Conservation (phyloP, 495 filamentous ascomycete species). For the Neurospora tetraspora region DNA sequence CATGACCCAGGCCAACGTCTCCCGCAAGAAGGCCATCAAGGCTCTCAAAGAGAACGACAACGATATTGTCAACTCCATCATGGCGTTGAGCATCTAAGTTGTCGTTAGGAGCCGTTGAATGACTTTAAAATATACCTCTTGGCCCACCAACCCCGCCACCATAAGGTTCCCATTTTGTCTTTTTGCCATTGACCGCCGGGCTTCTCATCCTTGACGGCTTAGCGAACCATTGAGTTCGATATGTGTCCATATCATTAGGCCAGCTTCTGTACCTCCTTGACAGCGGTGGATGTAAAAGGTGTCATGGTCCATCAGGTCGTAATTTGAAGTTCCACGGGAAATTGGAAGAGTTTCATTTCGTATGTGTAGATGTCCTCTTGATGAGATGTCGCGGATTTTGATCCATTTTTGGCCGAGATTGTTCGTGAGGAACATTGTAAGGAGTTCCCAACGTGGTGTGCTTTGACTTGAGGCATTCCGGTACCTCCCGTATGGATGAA, state of each 20-base stretch:
- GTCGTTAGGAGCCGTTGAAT: background rate
- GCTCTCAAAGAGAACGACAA: slow-evolving; percentile 98
- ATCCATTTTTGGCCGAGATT: background rate
- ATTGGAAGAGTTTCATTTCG: background rate
- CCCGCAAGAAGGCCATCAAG: slow-evolving; percentile 96
- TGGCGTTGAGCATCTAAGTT: slow-evolving; percentile 90
- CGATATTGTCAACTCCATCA: slow-evolving; percentile 99
- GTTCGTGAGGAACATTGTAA: background rate
- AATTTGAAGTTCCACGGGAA: background rate
- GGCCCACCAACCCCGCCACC: background rate
- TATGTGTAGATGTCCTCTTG: background rate
- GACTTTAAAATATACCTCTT: background rate
- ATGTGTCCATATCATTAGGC: background rate
- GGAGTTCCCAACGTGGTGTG: background rate
- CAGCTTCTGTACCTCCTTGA: background rate
- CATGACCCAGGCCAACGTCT: slow-evolving; percentile 95
- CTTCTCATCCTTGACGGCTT: background rate
- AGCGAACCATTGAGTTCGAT: background rate
- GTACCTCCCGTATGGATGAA: background rate
- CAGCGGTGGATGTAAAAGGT: background rate
- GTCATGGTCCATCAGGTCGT: background rate
- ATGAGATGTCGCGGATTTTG: background rate
- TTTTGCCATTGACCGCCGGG: background rate
- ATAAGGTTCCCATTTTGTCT: background rate
- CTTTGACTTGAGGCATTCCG: background rate